Conservation (phyloP, 176 grass and related monocot species). For the Pontederia crassipes region DNA sequence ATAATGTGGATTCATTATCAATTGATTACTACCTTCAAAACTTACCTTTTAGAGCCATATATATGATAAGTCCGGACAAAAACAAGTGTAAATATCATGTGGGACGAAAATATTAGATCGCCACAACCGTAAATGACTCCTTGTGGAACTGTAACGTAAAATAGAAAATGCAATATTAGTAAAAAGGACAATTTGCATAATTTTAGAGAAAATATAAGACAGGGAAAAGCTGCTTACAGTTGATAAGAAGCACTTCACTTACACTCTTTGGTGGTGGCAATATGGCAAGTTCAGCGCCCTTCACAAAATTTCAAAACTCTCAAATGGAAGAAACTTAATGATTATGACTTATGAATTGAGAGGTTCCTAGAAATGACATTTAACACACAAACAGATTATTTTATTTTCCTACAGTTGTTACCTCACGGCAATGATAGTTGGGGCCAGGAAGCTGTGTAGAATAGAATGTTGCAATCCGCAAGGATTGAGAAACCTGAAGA, state of each 20-base stretch:
- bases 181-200: constrained; percentile 8
- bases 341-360: too few relatives aligned
- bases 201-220: constrained; percentile 2
- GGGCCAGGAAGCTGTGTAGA: constrained; percentile 91
- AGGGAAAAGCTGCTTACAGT: constrained; percentile 38
- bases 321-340: not conserved
- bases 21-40: not conserved
- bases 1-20: too few relatives aligned
- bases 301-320: constrained; percentile 5
- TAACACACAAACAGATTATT: not conserved
- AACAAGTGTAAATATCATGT: constrained; percentile 90
- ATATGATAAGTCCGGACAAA: constrained; percentile 81
- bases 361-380: not conserved
- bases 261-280: constrained; percentile 51
- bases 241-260: constrained; percentile 75
- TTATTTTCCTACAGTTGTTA: constrained; percentile 7
- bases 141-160: constrained; percentile 57
- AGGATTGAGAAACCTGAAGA: constrained; percentile 61
- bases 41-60: constrained; percentile 77
- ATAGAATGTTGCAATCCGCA: constrained; percentile 78
- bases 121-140: constrained; percentile 82
- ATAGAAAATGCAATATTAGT: constrained; percentile 1
- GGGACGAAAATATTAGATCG: constrained; percentile 92
- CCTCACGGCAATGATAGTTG: constrained; percentile 89
- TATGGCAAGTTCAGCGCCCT: constrained; percentile 60